Base-by-base conservation (phyloP, 805 yeast genomes). In the Wickerhamiella kurtzmanii region DNA sequence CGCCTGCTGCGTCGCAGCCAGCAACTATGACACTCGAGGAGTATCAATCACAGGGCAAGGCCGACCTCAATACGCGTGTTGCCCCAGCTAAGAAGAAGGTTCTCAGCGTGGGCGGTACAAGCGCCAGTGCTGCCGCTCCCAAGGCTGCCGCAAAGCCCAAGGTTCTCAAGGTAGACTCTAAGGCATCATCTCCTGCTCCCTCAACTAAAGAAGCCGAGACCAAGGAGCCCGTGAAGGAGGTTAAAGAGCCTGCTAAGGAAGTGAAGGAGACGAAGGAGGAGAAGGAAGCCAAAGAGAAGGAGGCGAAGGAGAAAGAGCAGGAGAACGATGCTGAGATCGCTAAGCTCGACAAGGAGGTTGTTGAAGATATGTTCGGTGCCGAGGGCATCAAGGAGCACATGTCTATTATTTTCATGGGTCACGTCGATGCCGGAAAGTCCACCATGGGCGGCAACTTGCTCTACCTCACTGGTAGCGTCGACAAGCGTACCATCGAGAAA, bases 401-500 rank as follows among this genome's bases (percentile, higher is more conserved):
- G 64, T 88, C 96, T 17, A 82, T 92, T 57, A 86, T 92, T 57
- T 92, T 92, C 69, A 92, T 92, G 97, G 99, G 99, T 58, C 99
- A 92, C 64, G 99, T 92, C 56, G 98, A 92, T 74, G 98, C 98
- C 35, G 98, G 99, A 64, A 92, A 92, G 68, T 86, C 96, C 45
- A 92, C 99, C 50, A 89, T 92, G 95, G 98, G 98, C 65, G 99
- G 99, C 70, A 92, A 92, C 68, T 72, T 92, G 57, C 75, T 92
- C 54, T 89, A 73, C 63, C 72, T 92, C 61, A 89, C 97, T 19
- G 97, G 97, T 51, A 85, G 96, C 43, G 98, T 92, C 51, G 98
- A 92, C 68, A 92, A 92, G 74, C 84, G 99, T 72, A 89, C 96
- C 18, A 92, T 92, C 55, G 99, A 92, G 58, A 92, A 92, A 67